Conservation (phyloP, 1,139 yeast genomes). For the Wickerhamiella infanticola region DNA sequence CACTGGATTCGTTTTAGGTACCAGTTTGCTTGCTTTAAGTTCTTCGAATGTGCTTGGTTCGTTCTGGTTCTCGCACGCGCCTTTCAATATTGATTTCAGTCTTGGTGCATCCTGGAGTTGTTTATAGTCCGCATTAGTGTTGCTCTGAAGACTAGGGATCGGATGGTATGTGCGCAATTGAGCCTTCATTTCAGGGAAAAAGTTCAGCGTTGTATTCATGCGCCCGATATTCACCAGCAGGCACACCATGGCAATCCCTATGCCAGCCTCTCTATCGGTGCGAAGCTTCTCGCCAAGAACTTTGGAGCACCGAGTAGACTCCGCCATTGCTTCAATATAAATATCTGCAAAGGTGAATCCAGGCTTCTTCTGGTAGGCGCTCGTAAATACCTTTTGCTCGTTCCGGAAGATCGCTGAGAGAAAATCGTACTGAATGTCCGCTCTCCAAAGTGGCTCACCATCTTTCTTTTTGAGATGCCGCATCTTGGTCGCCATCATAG, state of each 20-base stretch:
- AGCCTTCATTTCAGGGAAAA: constrained; percentile 93
- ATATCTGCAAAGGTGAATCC: constrained; percentile 64
- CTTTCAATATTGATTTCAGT: constrained; percentile 74
- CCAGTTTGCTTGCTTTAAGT: constrained; percentile 22
- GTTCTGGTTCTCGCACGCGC: constrained; percentile 42
- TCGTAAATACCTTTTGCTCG: constrained; percentile 50
- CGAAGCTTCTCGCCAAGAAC: constrained; percentile 64
- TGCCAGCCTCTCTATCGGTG: constrained; percentile 44
- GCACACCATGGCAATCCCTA: constrained; percentile 69
- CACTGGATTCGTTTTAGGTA: constrained; percentile 48
- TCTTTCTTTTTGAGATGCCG: constrained; percentile 76
- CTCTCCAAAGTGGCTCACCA: constrained; percentile 85
- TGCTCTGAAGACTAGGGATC: constrained; percentile 74
- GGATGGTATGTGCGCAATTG: constrained; percentile 86
- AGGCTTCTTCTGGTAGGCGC: constrained; percentile 32
- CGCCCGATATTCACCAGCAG: constrained; percentile 82
- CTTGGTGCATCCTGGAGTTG: constrained; percentile 93
- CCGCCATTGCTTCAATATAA: constrained; percentile 67
- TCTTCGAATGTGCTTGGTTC: constrained; percentile 39
- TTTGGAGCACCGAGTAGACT: constrained; percentile 71
- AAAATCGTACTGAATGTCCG: constrained; percentile 77
- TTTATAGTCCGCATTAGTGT: constrained; percentile 39
- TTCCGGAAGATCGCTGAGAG: constrained; percentile 50
- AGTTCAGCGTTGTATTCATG: constrained; percentile 88
- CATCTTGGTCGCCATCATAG: constrained; percentile 28